phyloP scores from a whole-genome alignment of 352 stramenopile species.

The Sclerospora graminicola region DNA sequence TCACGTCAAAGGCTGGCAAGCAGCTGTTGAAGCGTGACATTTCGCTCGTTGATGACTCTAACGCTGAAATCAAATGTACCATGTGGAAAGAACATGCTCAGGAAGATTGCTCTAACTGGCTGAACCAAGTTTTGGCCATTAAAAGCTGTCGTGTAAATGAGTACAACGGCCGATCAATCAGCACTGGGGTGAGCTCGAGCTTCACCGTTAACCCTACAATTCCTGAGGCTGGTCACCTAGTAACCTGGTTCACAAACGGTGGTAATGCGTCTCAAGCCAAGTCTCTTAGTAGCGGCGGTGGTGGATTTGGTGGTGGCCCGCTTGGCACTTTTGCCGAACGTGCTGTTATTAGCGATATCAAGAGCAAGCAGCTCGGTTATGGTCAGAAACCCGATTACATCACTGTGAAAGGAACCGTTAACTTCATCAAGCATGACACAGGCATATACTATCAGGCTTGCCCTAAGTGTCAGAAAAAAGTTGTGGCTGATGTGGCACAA shows the following conservation, averaged over 20 bases:
- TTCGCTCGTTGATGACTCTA: slow-evolving; percentile 92
- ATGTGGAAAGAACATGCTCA: slow-evolving; percentile 92
- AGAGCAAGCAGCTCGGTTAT: slow-evolving; percentile 91
- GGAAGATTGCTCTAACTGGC: slow-evolving; percentile 73
- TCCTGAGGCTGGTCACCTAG: slow-evolving; percentile 71
- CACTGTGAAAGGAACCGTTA: slow-evolving; percentile 92
- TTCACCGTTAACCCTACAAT: slow-evolving; percentile 83
- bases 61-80: slow-evolving; percentile 93
- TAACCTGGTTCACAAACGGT: slow-evolving; percentile 79
- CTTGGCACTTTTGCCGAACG: slow-evolving; percentile 83
- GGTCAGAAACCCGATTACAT: slow-evolving; percentile 95
- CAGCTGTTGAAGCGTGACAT: slow-evolving; percentile 96
- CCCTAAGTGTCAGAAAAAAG: slow-evolving; percentile 87
- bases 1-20: slow-evolving; percentile 92
- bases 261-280: slow-evolving; percentile 60
- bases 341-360: slow-evolving; percentile 89
- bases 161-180: slow-evolving; percentile 89
- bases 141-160: slow-evolving; percentile 87
- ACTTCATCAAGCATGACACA: slow-evolving; percentile 95
- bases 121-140: slow-evolving; percentile 91
- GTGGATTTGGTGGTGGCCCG: slow-evolving; percentile 63
- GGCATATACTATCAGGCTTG: slow-evolving; percentile 83
- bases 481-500: slow-evolving; percentile 88
- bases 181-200: slow-evolving; percentile 68
- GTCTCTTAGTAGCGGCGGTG: slow-evolving; percentile 59